A percentile compares a stretch with the other conserved stretches of the same genome.
Conservation (phyloP, 2,329 filamentous ascomycete species). For the Aspergillus aculeatus region DNA sequence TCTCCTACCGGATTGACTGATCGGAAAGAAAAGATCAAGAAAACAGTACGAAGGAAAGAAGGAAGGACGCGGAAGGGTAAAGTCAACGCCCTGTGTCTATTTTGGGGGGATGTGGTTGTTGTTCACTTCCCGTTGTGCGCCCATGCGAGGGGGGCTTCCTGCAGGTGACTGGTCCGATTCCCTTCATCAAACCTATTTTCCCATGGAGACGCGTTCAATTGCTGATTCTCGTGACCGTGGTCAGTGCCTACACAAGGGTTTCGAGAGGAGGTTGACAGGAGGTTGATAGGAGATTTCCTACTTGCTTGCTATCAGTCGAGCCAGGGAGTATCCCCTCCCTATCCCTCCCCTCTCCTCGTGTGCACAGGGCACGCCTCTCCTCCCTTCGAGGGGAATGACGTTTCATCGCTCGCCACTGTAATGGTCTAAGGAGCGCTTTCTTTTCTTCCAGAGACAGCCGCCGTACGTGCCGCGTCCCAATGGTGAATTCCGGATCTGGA, state of each 20-base stretch:
- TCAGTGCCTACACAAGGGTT: not conserved
- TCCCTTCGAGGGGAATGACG: not conserved
- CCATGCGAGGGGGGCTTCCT: constrained; percentile 14
- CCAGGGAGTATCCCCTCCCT: not conserved
- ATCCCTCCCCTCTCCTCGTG: not conserved
- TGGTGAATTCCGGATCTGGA: not conserved
- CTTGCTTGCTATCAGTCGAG: not conserved
- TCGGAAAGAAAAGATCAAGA: constrained; percentile 2
- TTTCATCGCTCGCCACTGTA: not conserved
- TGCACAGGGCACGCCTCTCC: not conserved
- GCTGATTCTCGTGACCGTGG: not conserved
- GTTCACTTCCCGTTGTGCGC: constrained; percentile 2
- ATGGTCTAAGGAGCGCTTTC: not conserved
- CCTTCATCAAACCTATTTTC: not conserved
- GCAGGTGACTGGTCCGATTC: constrained; percentile 13
- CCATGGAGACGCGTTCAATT: constrained; percentile 1
- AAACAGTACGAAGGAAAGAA: not conserved
- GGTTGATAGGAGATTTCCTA: not conserved
- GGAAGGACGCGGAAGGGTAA: not conserved
- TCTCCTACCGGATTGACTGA: constrained; percentile 7
- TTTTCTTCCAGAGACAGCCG: not conserved
- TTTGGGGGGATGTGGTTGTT: constrained; percentile 3
- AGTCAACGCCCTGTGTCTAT: constrained; percentile 4
- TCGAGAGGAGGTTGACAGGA: not conserved
- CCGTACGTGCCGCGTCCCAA: not conserved